A percentile compares a stretch with the other conserved stretches of the same genome.
Conservation (phyloP, 345 rosid genomes). For the Toxicodendron radicans region DNA sequence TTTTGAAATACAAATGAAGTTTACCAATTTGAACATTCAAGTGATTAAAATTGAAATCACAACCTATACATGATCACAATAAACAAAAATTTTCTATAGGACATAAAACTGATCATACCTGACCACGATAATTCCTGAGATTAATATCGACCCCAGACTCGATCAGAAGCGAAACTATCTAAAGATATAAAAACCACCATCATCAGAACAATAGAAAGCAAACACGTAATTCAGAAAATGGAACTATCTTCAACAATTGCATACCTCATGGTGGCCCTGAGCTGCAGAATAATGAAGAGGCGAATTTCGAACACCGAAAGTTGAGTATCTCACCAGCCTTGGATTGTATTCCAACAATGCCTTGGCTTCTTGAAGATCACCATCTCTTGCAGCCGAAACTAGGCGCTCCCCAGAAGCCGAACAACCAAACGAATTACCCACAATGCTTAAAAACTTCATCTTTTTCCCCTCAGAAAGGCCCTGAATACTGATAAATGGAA, state of each 20-base stretch:
- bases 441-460: slow-evolving; percentile 81
- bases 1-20: slow-evolving; percentile 2
- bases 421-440: slow-evolving; percentile 96
- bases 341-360: slow-evolving; percentile 94
- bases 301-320: slow-evolving; percentile 93
- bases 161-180: slow-evolving; percentile 91
- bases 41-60: background rate
- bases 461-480: slow-evolving; percentile 6
- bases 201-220: slow-evolving; percentile 15
- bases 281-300: slow-evolving; percentile 98
- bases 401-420: slow-evolving; percentile 98
- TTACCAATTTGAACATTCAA: no score
- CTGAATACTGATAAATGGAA: background rate
- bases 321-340: slow-evolving; percentile 86
- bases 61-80: background rate
- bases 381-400: slow-evolving; percentile 98
- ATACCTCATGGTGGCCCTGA: slow-evolving; percentile 97
- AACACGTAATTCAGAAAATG: background rate
- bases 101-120: slow-evolving; percentile 44
- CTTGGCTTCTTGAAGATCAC: slow-evolving; percentile 92
- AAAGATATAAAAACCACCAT: slow-evolving; percentile 21
- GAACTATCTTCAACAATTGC: background rate
- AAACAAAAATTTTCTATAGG: background rate
- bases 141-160: slow-evolving; percentile 98
- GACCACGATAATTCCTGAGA: slow-evolving; percentile 96